Evolutionary conservation across 495 filamentous ascomycete genomes (phyloP), one percentile per base, ranked within the genome.

Genomic region (Aspergillus hancockii): DNA sequence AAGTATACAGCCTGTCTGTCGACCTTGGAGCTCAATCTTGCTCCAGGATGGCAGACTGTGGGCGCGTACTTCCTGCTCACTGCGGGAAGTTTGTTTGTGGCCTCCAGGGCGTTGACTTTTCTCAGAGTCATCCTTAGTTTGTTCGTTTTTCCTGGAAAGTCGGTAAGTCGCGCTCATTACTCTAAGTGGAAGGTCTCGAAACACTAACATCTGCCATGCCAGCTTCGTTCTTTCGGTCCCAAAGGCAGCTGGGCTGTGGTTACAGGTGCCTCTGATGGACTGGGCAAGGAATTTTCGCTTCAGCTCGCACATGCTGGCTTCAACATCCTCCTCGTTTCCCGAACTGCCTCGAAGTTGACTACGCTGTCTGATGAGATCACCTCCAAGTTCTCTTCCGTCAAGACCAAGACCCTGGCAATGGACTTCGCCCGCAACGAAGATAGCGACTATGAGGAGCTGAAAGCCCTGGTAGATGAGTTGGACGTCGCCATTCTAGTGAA

Each of bases 191-290:
- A 56, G 51, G 12, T 21, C 47, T 50, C 22, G 30, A 52, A 22
- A 9, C 23, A 57, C 43, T 60, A 19, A 60, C 41, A 50, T 40
- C 28, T 18, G 25, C 51, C 16, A 12, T 31, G 49, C 14, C 62
- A 98, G 94, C 87, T 99, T 55, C 85, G 84, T 59, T 91, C 87
- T 60, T 97, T 97, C 77, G 95, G 92, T 63, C 88, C 87, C 60
- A 92, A 91, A 66, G 93, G 93, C 58, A 93, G 86, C 67, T 99
- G 93, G 92, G 94, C 92, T 21, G 83, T 99, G 46, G 83, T 99
- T 21, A 98, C 95, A 49, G 95, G 95, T 63, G 94, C 95, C 56
- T 96, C 92, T 13, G 94, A 98, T 77, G 95, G 95, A 61, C 85
- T 99, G 54, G 95, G 95, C 67, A 97, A 97, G 79, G 94, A 98